A percentile compares a stretch with the other conserved stretches of the same genome.
phyloP scores from a whole-genome alignment of 129 eudicot genomes.

The sunflower (Helianthus annuus) region HanXRQr2.0-SUNRISE NC_035440.2:23951011-23951510 shows the following conservation, averaged over 20 bases:
- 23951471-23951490: constrained; percentile 80
- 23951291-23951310: constrained; percentile 65
- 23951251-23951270: constrained; percentile 86
- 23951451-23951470: constrained; percentile 60
- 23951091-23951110: constrained; percentile 76
- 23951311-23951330: constrained; percentile 68
- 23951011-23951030: not conserved
- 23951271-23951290: constrained; percentile 74
- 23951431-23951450: constrained; percentile 88
- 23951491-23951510: constrained; percentile 94
- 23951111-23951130: constrained; percentile 95
- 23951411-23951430: constrained; percentile 1
- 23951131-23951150: constrained; percentile 77
- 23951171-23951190: constrained; percentile 58
- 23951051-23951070: constrained; percentile 61
- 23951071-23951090: constrained; percentile 95
- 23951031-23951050: constrained; percentile 20
- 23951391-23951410: not conserved
- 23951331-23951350: constrained; percentile 96
- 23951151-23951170: constrained; percentile 99
- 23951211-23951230: constrained; percentile 16
- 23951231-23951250: constrained; percentile 17
- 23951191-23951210: not conserved
- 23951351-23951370: constrained; percentile 5
- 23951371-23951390: not conserved